phyloP scores from a whole-genome alignment of 306 rosid genomes.

The Herpetospermum pedunculosum region DNA sequence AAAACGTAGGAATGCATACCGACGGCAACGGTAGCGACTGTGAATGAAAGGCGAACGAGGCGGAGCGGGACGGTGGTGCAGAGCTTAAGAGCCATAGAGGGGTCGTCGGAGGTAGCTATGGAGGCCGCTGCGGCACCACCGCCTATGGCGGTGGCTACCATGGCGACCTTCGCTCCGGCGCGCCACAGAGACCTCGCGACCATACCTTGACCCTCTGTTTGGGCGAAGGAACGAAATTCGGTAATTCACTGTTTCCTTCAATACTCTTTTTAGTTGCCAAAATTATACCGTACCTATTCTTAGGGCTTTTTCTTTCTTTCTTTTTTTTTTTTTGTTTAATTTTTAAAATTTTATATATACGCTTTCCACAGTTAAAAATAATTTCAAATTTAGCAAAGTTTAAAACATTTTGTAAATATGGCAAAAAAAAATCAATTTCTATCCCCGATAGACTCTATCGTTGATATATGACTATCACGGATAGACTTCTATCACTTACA shows the following conservation, averaged over 20 bases:
- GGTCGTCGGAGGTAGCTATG: conserved; percentile 70
- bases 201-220: conserved; percentile 23
- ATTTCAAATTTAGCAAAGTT: too few species aligned
- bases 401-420: too few species aligned
- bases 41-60: conserved; percentile 50
- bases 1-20: conserved; percentile 27
- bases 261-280: neutral
- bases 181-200: conserved; percentile 66
- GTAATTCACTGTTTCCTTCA: neutral
- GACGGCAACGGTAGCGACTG: conserved; percentile 66
- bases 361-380: too few species aligned
- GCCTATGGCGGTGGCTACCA: conserved; percentile 39
- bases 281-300: neutral
- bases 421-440: too few species aligned
- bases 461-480: too few species aligned
- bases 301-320: too few species aligned
- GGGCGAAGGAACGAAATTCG: neutral
- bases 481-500: too few species aligned
- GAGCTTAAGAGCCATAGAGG: conserved; percentile 55
- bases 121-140: conserved; percentile 58
- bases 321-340: too few species aligned
- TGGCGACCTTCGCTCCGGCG: conserved; percentile 42
- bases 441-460: too few species aligned
- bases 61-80: conserved; percentile 65
- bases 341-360: too few species aligned